Percentiles rank a stretch among this genome's conserved stretches.
phyloP scores from a whole-genome alignment of 1,139 yeast species.

The Sugiyamaella castrensis region DNA sequence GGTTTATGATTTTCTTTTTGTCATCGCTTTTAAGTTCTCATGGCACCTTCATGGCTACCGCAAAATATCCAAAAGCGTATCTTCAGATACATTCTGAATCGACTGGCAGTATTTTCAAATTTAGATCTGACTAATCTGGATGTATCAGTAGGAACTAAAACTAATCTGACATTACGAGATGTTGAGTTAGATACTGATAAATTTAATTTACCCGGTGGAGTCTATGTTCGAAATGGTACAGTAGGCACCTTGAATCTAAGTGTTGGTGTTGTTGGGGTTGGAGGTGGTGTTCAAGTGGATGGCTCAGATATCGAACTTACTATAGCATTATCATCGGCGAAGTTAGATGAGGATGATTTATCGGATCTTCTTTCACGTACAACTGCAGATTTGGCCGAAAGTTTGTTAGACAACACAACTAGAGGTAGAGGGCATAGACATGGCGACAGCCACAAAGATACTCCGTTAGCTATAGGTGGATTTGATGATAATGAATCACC shows the following conservation, averaged over 20 bases:
- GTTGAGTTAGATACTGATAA: conserved; percentile 72
- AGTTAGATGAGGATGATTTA: conserved; percentile 31
- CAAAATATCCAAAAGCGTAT: conserved; percentile 80
- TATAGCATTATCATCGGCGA: conserved; percentile 44
- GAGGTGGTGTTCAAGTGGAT: conserved; percentile 55
- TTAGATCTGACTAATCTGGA: conserved; percentile 77
- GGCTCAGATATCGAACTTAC: conserved; percentile 57
- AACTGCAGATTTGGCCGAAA: conserved; percentile 43
- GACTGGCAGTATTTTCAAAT: conserved; percentile 78
- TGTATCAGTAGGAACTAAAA: conserved; percentile 60
- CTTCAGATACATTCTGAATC: conserved; percentile 73
- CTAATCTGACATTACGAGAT: conserved; percentile 56
- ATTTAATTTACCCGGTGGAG: conserved; percentile 56
- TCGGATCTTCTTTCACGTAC: conserved; percentile 63
- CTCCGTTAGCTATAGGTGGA: not conserved
- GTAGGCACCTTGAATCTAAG: conserved; percentile 52
- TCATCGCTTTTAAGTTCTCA: conserved; percentile 4
- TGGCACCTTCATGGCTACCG: conserved; percentile 59
- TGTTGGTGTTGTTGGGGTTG: conserved; percentile 50
- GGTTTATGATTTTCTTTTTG: not conserved
- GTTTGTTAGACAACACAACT: conserved; percentile 8
- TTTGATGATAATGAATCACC: not conserved
- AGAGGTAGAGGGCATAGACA: not conserved
- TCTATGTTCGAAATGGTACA: conserved; percentile 60
- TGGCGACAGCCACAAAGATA: not conserved